These are phyloP conservation scores for Paraphaeosphaeria sporulosa DNA, from an alignment of 2,329 filamentous ascomycete genomes.

Conservation along the genomic window DNA sequence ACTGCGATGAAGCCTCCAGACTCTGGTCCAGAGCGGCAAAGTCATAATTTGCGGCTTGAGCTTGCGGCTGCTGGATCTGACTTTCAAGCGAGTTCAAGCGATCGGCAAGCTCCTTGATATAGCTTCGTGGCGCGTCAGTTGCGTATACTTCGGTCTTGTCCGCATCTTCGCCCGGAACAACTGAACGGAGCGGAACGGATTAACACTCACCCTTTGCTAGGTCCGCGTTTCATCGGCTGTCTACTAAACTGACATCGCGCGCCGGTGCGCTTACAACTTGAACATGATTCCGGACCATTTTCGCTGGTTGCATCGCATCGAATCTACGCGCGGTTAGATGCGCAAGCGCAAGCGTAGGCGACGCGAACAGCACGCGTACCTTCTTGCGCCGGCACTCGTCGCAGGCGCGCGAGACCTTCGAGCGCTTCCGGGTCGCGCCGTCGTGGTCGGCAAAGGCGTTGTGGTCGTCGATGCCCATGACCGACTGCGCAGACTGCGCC, in stretches of 20 bases:
- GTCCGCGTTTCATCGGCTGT: constrained; percentile 52
- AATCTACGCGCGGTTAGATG: constrained; percentile 40
- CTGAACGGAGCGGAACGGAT: constrained; percentile 11
- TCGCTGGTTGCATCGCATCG: constrained; percentile 51
- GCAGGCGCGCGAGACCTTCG: constrained; percentile 52
- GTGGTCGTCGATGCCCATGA: constrained; percentile 48
- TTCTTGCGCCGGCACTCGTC: constrained; percentile 53
- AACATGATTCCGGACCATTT: constrained; percentile 50
- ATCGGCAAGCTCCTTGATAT: constrained; percentile 52
- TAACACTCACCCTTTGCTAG: constrained; percentile 48
- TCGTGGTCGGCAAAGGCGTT: constrained; percentile 46
- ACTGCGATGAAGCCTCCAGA: constrained; percentile 41
- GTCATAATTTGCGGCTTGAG: constrained; percentile 38
- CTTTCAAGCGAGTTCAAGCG: constrained; percentile 49
- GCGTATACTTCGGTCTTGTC: not conserved
- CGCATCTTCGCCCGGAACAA: not conserved
- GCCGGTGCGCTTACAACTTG: constrained; percentile 50
- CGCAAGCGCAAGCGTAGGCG: not conserved
- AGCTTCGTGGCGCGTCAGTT: constrained; percentile 35
- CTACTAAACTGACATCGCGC: constrained; percentile 51
- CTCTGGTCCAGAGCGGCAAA: constrained; percentile 40
- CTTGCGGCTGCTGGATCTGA: constrained; percentile 44
- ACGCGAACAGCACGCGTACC: constrained; percentile 28
- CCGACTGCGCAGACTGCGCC: constrained; percentile 49
- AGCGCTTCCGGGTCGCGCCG: constrained; percentile 44